Conservation (phyloP, 192 early-diverging fungal species). For the Backusella morwellensis region DNA sequence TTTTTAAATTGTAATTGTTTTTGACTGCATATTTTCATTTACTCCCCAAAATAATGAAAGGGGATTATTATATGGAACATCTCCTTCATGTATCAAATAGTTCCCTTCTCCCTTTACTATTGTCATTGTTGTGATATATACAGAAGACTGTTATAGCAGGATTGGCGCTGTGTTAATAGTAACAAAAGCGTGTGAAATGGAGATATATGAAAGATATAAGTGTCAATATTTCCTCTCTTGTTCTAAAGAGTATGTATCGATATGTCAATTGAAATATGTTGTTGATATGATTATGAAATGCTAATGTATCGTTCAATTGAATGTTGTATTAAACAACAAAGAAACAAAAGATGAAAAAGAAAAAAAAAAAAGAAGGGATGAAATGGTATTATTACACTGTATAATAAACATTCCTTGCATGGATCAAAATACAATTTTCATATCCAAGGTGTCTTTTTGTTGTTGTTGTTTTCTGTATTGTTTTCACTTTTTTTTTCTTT, state of each 20-base stretch:
- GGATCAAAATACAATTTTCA: not conserved
- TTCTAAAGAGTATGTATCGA: too few species aligned
- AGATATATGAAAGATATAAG: too few species aligned
- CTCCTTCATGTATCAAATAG: not conserved
- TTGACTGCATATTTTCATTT: slow-evolving; percentile 1
- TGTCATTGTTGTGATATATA: not conserved
- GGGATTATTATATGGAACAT: not conserved
- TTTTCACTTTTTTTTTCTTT: not conserved
- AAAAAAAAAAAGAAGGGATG: not conserved
- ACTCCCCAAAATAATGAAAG: slow-evolving; percentile 4
- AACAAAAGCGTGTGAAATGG: too few species aligned
- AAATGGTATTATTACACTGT: not conserved
- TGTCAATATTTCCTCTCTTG: too few species aligned
- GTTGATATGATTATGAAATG: too few species aligned
- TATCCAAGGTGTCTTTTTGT: not conserved
- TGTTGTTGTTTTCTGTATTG: not conserved
- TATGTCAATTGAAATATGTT: too few species aligned
- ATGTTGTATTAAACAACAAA: not conserved
- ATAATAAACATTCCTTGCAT: not conserved
- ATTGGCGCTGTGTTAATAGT: too few species aligned
- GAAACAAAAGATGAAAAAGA: not conserved
- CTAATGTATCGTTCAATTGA: not conserved
- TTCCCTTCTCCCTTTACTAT: not conserved
- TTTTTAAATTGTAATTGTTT: not conserved
- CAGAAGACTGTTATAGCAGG: not conserved